Conservation (phyloP, 1,284 basidiomycete species). For the Apiotrichum sp. region DNA sequence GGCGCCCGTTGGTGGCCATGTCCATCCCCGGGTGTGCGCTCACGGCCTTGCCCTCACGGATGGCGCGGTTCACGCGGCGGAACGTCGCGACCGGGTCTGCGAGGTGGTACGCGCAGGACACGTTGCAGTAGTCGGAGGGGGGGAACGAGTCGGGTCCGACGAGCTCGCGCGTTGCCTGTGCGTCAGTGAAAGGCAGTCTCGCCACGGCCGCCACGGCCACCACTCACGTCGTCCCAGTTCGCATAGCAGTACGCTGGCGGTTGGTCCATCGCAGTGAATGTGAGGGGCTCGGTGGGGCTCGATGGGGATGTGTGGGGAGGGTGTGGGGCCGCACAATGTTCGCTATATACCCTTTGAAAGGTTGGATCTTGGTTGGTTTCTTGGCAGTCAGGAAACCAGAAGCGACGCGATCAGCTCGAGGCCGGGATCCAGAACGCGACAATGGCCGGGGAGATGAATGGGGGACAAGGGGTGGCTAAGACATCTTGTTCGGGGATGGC, state of each 20-base stretch:
- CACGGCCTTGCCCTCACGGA: conserved; percentile 28
- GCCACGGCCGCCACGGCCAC: too few species aligned
- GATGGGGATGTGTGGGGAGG: too few species aligned
- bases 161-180: not conserved
- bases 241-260: conserved; percentile 1
- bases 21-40: conserved; percentile 21
- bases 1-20: not conserved
- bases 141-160: conserved; percentile 22
- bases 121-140: conserved; percentile 24
- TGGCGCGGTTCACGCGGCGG: conserved; percentile 21
- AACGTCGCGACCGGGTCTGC: conserved; percentile 14
- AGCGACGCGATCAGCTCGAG: too few species aligned
- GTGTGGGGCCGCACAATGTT: too few species aligned
- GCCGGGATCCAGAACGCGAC: too few species aligned
- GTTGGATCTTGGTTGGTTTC: too few species aligned
- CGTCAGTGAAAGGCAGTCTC: not conserved
- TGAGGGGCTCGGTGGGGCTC: too few species aligned
- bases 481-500: too few species aligned
- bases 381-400: too few species aligned
- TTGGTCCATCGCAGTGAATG: not conserved
- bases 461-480: too few species aligned
- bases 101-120: conserved; percentile 38
- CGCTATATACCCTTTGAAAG: too few species aligned
- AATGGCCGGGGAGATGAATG: too few species aligned
- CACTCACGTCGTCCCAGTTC: not conserved